Base-by-base conservation (phyloP, 2,329 filamentous ascomycete genomes). In the Hymenoscyphus albidus region DNA sequence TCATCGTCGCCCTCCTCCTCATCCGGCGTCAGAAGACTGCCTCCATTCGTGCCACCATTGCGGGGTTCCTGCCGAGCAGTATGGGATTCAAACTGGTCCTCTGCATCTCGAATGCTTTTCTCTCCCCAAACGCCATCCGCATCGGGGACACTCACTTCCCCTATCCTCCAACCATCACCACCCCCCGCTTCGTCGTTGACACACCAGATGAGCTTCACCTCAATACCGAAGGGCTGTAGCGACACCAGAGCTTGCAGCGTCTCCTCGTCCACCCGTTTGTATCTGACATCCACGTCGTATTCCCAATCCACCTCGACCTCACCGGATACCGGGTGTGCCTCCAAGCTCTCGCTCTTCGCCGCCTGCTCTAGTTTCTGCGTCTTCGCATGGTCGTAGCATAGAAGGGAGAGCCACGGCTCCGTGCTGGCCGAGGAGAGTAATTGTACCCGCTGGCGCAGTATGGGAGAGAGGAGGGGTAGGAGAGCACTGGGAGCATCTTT, bases 311-410 rank as follows among this genome's bases (percentile, higher is more conserved):
- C 77, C 77, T 94, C 91, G 62, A 94, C 85, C 76, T 93, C 90
- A 62, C 90, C 91, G 2, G 89, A 92, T 4, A 89, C 86, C 2
- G 91, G 91, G 72, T 95, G 91, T n/a, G 90, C 89, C 75, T 93
- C 89, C 39, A 94, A 80, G 57, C 82, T 78, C 62, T 90, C 85
- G 63, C 83, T 82, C 70, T 83, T 82, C 39, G 87, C 86, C 14
- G 89, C 79, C 64, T 85, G 80, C n/a, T 83, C 80, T 18, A 94
- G 80, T 68, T 80, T 83, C 9, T 79, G 75, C 2, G 79, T 81
- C 55, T 84, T 78, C 2, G 81, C 80, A 67, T 83, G 82, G 68
- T 82, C 76, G 80, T 91, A 93, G 73, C 86, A 89, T 31, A 94
- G 81, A 39, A 93, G 80, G 0, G 85, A 82, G 16, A 94, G 83